Conservation (phyloP, 176 grass and related monocot species). For the Carex cristatella region DNA sequence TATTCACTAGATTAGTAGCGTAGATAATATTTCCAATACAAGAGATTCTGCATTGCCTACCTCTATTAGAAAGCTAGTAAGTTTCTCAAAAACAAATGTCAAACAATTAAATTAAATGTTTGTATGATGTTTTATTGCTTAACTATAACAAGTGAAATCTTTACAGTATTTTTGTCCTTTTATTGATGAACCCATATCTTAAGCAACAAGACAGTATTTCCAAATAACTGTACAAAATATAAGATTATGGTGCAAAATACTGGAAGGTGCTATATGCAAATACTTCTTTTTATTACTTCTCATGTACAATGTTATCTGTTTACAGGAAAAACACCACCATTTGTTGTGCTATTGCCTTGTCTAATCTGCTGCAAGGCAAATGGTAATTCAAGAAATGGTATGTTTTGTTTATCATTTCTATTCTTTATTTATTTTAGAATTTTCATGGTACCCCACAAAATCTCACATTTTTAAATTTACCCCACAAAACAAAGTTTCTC, state of each 20-base stretch:
- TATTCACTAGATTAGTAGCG: not conserved
- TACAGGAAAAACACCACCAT: slow-evolving; percentile 36
- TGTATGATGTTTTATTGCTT: not conserved
- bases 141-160: not conserved
- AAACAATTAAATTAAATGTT: not conserved
- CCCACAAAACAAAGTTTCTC: not conserved
- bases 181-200: not conserved
- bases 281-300: not conserved
- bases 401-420: not conserved
- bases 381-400: slow-evolving; percentile 35
- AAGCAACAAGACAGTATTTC: not conserved
- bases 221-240: not conserved
- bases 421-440: not conserved
- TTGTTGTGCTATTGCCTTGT: slow-evolving; percentile 18
- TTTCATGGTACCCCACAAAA: not conserved
- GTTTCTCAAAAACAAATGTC: not conserved
- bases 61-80: not conserved
- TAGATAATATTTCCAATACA: not conserved
- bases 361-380: slow-evolving; percentile 36
- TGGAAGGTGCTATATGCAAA: not conserved
- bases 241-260: not conserved
- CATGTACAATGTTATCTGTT: not conserved
- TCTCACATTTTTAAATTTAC: not conserved
- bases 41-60: not conserved
- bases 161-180: not conserved